A percentile compares a stretch with the other conserved stretches of the same genome.
These are phyloP conservation scores for Henckelia pumila DNA, from an alignment of 257 asterid species.

Conservation along the genomic window DNA sequence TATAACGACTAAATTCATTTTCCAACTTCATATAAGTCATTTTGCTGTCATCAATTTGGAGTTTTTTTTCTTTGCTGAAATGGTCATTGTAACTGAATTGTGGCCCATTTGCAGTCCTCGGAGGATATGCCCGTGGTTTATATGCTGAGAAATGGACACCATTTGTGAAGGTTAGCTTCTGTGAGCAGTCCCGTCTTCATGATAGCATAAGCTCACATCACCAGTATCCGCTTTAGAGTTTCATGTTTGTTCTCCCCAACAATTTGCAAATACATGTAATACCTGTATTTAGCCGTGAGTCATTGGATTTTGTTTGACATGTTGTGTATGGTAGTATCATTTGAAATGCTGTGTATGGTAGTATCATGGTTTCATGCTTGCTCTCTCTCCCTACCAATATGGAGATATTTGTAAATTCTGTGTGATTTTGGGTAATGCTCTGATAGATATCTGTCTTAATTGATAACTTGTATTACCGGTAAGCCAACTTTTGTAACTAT, in stretches of 20 bases:
- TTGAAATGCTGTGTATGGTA: too few species aligned
- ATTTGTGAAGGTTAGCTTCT: slow-evolving; percentile 76
- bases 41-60: background rate
- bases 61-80: background rate
- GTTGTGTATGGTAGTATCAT: too few species aligned
- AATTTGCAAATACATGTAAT: background rate
- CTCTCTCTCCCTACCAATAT: too few species aligned
- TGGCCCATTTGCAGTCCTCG: slow-evolving; percentile 63
- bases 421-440: too few species aligned
- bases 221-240: too few species aligned
- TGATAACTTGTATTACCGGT: too few species aligned
- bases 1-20: background rate
- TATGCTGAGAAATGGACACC: slow-evolving; percentile 95
- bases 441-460: too few species aligned
- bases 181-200: background rate
- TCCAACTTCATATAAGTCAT: background rate
- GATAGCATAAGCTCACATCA: slow-evolving; percentile 9
- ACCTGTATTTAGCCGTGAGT: slow-evolving; percentile 1
- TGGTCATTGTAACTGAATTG: slow-evolving; percentile 15
- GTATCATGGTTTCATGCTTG: too few species aligned
- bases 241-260: slow-evolving; percentile 4
- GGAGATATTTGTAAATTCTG: too few species aligned
- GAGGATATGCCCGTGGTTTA: slow-evolving; percentile 82
- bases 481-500: too few species aligned
- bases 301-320: background rate